phyloP scores from a whole-genome alignment of 768 basidiomycete genomes.

The Leucocoprinus sp. region DNA sequence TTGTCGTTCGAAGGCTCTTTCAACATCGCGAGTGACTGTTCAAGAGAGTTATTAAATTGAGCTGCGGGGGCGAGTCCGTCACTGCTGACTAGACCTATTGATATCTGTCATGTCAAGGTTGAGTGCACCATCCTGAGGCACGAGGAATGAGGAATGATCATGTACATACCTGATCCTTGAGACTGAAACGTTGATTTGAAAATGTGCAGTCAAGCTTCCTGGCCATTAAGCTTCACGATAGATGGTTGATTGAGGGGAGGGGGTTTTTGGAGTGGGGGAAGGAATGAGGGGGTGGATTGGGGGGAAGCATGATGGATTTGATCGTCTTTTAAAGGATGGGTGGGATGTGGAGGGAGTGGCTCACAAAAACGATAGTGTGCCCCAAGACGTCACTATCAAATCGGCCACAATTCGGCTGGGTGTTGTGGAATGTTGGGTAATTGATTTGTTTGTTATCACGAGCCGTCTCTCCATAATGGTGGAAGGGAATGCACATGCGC shows the following conservation, averaged over 20 bases:
- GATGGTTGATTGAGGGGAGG: neutral
- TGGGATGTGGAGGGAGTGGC: neutral
- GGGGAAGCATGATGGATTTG: neutral
- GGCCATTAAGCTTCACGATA: neutral
- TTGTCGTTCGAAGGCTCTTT: neutral
- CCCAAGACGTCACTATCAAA: too few species aligned
- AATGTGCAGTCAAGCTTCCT: neutral
- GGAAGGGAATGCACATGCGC: too few species aligned
- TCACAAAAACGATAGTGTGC: too few species aligned
- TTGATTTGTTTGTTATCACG: too few species aligned
- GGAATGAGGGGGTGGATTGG: neutral
- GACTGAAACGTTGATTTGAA: constrained; percentile 3
- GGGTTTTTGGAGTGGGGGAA: neutral
- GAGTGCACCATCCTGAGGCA: neutral
- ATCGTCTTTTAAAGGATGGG: neutral
- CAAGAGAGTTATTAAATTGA: neutral
- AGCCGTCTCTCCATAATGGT: neutral
- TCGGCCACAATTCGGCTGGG: too few species aligned
- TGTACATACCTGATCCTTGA: constrained; percentile 1
- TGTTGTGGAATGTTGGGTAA: neutral
- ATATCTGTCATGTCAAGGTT: neutral
- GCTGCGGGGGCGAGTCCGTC: neutral
- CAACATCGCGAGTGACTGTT: neutral
- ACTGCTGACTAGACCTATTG: too few species aligned
- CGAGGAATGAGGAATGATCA: neutral